These are phyloP conservation scores for Calonectria ilicicola DNA, from an alignment of 2,329 filamentous ascomycete species.

Conservation along the genomic window DNA sequence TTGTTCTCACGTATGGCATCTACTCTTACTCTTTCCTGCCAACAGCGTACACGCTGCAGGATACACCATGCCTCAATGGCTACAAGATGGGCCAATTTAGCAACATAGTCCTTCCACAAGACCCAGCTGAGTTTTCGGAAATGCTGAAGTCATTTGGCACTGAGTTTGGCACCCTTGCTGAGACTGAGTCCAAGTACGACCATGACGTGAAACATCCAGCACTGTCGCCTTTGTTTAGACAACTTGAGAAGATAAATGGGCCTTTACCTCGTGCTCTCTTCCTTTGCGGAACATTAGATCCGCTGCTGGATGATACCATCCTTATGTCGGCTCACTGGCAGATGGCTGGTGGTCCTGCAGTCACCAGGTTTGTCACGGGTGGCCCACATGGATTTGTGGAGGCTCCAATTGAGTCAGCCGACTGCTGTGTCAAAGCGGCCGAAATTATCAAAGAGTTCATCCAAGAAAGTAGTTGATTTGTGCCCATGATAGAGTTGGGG, in stretches of 20 bases:
- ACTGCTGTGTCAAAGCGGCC: background rate
- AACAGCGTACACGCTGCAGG: background rate
- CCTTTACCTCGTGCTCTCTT: slow-evolving; percentile 26
- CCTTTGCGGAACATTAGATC: slow-evolving; percentile 27
- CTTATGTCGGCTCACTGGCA: slow-evolving; percentile 32
- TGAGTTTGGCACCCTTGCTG: slow-evolving; percentile 8
- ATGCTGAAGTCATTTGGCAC: background rate
- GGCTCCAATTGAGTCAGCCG: slow-evolving; percentile 8
- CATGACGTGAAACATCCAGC: slow-evolving; percentile 6
- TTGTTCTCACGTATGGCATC: background rate
- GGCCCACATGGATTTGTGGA: slow-evolving; percentile 26
- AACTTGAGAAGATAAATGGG: slow-evolving; percentile 3
- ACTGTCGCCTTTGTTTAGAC: slow-evolving; percentile 18
- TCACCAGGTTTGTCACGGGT: slow-evolving; percentile 25
- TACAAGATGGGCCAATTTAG: slow-evolving; percentile 3
- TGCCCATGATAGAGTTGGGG: background rate
- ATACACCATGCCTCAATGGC: background rate
- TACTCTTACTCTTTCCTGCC: slow-evolving; percentile 12
- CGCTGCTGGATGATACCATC: slow-evolving; percentile 29
- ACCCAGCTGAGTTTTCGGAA: background rate
- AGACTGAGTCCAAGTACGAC: background rate
- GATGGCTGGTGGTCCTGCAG: slow-evolving; percentile 22
- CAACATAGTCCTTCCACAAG: background rate
- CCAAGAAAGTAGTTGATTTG: background rate
- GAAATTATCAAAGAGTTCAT: slow-evolving; percentile 14